Percentiles rank a stretch among this genome's conserved stretches.
These are phyloP conservation scores for Apophysomyces variabilis DNA, from an alignment of 371 early-diverging fungal genomes.

Conservation along the genomic window DNA sequence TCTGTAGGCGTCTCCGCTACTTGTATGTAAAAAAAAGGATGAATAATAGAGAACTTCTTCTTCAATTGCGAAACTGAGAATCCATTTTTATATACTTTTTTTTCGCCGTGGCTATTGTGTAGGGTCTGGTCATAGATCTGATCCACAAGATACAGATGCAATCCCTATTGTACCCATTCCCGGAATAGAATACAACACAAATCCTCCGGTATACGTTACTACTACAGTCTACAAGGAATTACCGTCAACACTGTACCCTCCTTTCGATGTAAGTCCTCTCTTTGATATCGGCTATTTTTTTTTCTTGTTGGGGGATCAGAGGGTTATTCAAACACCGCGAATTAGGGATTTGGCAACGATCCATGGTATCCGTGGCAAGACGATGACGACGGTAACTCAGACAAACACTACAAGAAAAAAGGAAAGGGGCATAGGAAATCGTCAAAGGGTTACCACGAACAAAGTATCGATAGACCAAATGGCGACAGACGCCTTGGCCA, in stretches of 20 bases:
- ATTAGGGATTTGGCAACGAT: not conserved
- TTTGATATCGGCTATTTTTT: not conserved
- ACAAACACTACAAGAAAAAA: not conserved
- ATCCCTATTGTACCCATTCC: not conserved
- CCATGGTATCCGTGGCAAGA: not conserved
- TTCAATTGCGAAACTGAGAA: too few species aligned
- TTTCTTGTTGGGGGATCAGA: not conserved
- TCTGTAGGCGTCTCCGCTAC: conserved; percentile 26
- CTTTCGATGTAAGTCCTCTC: conserved; percentile 11
- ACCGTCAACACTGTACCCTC: conserved; percentile 12
- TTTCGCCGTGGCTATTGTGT: not conserved
- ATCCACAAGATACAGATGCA: not conserved
- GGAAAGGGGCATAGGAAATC: not conserved
- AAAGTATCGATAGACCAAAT: not conserved
- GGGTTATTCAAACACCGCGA: not conserved
- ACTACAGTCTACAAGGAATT: conserved; percentile 16
- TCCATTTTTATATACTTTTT: not conserved
- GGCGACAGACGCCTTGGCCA: not conserved
- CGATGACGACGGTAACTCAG: not conserved
- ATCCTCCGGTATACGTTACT: conserved; percentile 22
- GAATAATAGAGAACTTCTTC: not conserved
- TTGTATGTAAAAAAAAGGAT: not conserved
- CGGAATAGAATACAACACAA: conserved; percentile 9
- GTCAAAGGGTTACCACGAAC: not conserved
- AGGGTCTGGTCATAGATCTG: conserved; percentile 1